These are phyloP conservation scores for Solanum medicagineum DNA, from an alignment of 257 asterid species.

Conservation along the genomic window DNA sequence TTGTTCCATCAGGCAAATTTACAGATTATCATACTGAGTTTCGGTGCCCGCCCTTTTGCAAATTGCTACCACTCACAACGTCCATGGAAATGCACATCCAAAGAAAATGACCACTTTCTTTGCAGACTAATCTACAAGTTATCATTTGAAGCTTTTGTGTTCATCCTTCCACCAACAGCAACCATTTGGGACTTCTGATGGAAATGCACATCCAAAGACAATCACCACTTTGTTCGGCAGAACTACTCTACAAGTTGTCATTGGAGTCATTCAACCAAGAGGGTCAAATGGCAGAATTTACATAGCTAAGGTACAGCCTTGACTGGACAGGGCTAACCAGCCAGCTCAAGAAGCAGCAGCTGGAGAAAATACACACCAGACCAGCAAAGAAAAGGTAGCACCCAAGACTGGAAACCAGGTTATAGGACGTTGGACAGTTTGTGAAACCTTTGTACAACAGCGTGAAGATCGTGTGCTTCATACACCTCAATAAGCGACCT, in stretches of 20 bases:
- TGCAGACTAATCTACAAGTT: not conserved
- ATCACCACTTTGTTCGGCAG: not conserved
- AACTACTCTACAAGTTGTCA: not conserved
- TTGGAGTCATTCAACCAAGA: not conserved
- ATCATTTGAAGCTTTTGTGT: not conserved
- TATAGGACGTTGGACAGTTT: slow-evolving; percentile 21
- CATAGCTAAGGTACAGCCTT: not conserved
- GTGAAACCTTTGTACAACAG: slow-evolving; percentile 38
- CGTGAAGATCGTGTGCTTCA: slow-evolving; percentile 30
- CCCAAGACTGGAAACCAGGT: not conserved
- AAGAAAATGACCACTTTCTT: not conserved
- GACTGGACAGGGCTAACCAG: not conserved
- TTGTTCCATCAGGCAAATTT: not conserved
- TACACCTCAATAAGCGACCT: slow-evolving; percentile 48
- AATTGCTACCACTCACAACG: not conserved
- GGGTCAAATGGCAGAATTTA: not conserved
- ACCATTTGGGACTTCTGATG: not conserved
- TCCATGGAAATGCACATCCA: not conserved
- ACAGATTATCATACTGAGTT: not conserved
- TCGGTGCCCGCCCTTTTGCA: not conserved
- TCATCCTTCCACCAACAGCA: not conserved
- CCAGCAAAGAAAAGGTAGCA: not conserved
- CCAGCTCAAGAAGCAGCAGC: not conserved
- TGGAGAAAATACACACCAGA: not conserved
- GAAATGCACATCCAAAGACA: not conserved